Conservation (phyloP, 2,329 filamentous ascomycete species). For the Colletotrichum sp. region DNA sequence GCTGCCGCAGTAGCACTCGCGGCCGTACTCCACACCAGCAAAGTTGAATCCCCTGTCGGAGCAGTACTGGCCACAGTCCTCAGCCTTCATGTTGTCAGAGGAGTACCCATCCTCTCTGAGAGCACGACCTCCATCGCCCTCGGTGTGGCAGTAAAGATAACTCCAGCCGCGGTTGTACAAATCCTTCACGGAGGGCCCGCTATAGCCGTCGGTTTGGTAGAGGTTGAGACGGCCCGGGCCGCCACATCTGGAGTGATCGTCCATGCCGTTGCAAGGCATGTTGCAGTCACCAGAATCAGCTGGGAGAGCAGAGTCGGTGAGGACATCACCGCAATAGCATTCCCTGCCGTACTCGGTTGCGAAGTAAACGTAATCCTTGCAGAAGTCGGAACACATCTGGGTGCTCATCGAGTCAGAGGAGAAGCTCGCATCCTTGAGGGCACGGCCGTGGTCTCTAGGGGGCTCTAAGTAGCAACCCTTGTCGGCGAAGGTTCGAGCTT, state of each 20-base stretch:
- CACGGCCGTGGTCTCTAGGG: constrained; percentile 22
- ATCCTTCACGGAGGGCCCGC: background rate
- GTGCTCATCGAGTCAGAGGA: constrained; percentile 33
- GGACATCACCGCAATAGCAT: constrained; percentile 38
- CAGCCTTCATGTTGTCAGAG: constrained; percentile 36
- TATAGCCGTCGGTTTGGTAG: constrained; percentile 28
- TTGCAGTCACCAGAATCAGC: constrained; percentile 32
- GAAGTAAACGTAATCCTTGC: constrained; percentile 40
- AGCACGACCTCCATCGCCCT: constrained; percentile 24
- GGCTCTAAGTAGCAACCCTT: background rate
- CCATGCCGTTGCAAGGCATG: constrained; percentile 37
- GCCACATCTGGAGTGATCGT: constrained; percentile 36
- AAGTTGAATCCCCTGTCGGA: constrained; percentile 40
- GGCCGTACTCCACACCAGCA: constrained; percentile 49
- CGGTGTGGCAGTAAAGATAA: background rate
- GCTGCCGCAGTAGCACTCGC: constrained; percentile 47
- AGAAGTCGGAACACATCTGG: constrained; percentile 34
- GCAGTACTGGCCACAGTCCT: constrained; percentile 42
- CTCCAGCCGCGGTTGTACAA: background rate
- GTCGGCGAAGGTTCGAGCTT: background rate
- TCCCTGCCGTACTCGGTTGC: constrained; percentile 41
- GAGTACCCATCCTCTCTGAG: constrained; percentile 32
- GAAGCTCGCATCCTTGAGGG: constrained; percentile 28
- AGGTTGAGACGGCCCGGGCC: constrained; percentile 36
- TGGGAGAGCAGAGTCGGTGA: constrained; percentile 29